phyloP scores from a whole-genome alignment of 805 yeast genomes.

The Wickerhamiella domercqiae region DNA sequence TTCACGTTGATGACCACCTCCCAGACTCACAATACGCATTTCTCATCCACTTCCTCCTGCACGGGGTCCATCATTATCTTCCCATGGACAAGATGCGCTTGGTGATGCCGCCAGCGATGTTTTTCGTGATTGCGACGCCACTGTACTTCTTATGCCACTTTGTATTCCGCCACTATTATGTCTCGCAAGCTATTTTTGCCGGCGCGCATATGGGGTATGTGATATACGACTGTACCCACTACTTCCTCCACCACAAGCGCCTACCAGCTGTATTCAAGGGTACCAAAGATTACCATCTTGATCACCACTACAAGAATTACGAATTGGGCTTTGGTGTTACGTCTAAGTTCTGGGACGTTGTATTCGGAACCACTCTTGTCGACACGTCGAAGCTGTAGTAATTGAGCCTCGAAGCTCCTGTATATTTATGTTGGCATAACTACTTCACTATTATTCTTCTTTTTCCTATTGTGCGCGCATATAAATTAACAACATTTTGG shows the following conservation, averaged over 20 bases:
- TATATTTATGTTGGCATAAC: not conserved
- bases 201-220: constrained; percentile 95
- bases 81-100: constrained; percentile 92
- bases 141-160: constrained; percentile 63
- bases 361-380: constrained; percentile 64
- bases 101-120: constrained; percentile 92
- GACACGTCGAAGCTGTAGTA: constrained; percentile 11
- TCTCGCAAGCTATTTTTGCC: constrained; percentile 85
- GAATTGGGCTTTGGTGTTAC: constrained; percentile 97
- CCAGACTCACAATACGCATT: constrained; percentile 68
- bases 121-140: constrained; percentile 58
- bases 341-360: constrained; percentile 81
- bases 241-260: constrained; percentile 75
- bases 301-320: constrained; percentile 94
- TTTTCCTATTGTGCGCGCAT: too few relatives aligned
- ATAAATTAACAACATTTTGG: too few relatives aligned
- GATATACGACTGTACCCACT: constrained; percentile 85
- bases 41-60: constrained; percentile 76
- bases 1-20: constrained; percentile 77
- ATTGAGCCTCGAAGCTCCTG: not conserved
- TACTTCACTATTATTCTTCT: too few relatives aligned
- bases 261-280: constrained; percentile 65
- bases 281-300: constrained; percentile 80
- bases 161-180: constrained; percentile 53
- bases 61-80: constrained; percentile 91